Conservation (phyloP, 2,329 filamentous ascomycete species). For the Xylogone sp. region DNA sequence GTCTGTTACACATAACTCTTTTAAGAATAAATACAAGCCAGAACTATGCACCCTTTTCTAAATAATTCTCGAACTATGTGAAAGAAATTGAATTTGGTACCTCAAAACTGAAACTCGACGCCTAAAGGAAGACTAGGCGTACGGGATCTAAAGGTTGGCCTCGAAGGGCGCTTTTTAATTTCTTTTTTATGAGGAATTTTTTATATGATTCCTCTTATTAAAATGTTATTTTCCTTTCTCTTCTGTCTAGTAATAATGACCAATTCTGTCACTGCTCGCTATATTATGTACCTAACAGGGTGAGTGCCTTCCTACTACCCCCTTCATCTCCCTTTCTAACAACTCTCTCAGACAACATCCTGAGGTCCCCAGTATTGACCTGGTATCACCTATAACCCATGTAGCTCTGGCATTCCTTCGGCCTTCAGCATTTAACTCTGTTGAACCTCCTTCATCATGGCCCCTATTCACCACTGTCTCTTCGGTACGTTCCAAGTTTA, state of each 20-base stretch:
- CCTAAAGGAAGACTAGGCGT: too few species aligned
- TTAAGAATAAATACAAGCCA: too few species aligned
- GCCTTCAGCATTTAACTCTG: slow-evolving; percentile 47
- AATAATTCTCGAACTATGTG: too few species aligned
- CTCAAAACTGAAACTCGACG: too few species aligned
- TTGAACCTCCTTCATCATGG: slow-evolving; percentile 30
- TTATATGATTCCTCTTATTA: neutral
- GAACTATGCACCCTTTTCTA: too few species aligned
- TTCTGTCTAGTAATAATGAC: slow-evolving; percentile 4
- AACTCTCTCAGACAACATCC: slow-evolving; percentile 26
- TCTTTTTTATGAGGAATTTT: neutral
- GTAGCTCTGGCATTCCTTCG: slow-evolving; percentile 56
- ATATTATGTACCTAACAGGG: slow-evolving; percentile 24
- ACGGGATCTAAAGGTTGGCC: too few species aligned
- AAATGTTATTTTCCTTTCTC: neutral
- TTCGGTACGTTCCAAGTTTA: slow-evolving; percentile 45
- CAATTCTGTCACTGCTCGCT: slow-evolving; percentile 14
- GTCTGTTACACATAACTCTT: too few species aligned
- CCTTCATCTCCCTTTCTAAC: slow-evolving; percentile 1
- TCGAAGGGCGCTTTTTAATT: too few species aligned
- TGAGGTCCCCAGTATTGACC: slow-evolving; percentile 15
- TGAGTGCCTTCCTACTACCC: slow-evolving; percentile 1
- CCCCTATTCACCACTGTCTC: slow-evolving; percentile 50
- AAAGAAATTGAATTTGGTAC: too few species aligned
- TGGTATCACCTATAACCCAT: slow-evolving; percentile 47